Conservation (phyloP, 768 basidiomycete species). For the Dacryopinax spathularia region DNA sequence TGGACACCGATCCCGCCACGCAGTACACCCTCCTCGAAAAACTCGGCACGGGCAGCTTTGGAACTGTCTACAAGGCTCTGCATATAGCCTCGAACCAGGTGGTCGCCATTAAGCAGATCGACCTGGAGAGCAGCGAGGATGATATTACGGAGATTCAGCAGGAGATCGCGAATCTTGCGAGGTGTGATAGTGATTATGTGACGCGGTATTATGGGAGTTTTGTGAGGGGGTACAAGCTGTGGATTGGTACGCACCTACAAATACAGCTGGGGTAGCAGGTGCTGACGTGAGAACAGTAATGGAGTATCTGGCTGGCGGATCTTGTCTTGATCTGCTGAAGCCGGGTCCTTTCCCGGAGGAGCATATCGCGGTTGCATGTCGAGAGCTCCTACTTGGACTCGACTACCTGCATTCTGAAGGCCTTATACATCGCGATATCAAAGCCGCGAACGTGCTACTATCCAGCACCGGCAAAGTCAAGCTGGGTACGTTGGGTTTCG, state of each 20-base stretch:
- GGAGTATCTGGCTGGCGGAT: slow-evolving; percentile 99
- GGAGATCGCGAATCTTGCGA: slow-evolving; percentile 91
- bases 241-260: slow-evolving; percentile 46
- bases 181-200: slow-evolving; percentile 92
- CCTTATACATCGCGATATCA: slow-evolving; percentile 98
- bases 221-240: slow-evolving; percentile 89
- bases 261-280: neutral
- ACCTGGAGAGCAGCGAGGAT: slow-evolving; percentile 95
- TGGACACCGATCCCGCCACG: slow-evolving; percentile 56
- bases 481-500: slow-evolving; percentile 31
- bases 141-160: slow-evolving; percentile 98
- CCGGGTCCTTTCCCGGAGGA: slow-evolving; percentile 79
- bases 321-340: slow-evolving; percentile 90
- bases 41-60: slow-evolving; percentile 94
- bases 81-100: slow-evolving; percentile 88
- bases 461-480: slow-evolving; percentile 88
- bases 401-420: slow-evolving; percentile 93
- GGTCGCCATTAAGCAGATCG: slow-evolving; percentile 97
- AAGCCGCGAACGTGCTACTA: slow-evolving; percentile 89
- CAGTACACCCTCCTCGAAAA: slow-evolving; percentile 91
- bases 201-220: slow-evolving; percentile 96
- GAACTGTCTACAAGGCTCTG: slow-evolving; percentile 93
- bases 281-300: slow-evolving; percentile 38
- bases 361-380: slow-evolving; percentile 89
- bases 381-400: slow-evolving; percentile 81